A percentile compares a stretch with the other conserved stretches of the same genome.
phyloP scores from a whole-genome alignment of 2,329 filamentous ascomycete genomes.

The Cladophialophora immunda region DNA sequence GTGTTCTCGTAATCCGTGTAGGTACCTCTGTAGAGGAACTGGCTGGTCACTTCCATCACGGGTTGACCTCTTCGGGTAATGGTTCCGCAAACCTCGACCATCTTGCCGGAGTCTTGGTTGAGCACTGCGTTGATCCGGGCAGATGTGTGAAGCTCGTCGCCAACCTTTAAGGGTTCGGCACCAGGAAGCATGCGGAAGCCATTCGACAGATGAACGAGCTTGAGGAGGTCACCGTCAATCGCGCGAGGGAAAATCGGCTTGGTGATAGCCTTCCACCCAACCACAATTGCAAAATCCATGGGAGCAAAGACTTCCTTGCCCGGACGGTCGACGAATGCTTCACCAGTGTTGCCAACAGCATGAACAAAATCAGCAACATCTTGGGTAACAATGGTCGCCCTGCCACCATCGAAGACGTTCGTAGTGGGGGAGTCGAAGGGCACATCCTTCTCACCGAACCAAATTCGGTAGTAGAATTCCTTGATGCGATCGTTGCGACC shows the following conservation, averaged over 20 bases:
- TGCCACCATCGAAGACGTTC: slow-evolving; percentile 88
- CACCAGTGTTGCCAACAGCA: slow-evolving; percentile 95
- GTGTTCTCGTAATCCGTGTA: slow-evolving; percentile 98
- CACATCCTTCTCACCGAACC: slow-evolving; percentile 88
- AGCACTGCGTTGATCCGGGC: slow-evolving; percentile 97
- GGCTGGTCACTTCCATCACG: slow-evolving; percentile 98
- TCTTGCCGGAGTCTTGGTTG: slow-evolving; percentile 98
- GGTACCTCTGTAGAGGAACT: slow-evolving; percentile 93
- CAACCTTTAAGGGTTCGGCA: slow-evolving; percentile 93
- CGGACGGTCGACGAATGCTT: slow-evolving; percentile 94
- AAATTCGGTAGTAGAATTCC: slow-evolving; percentile 98
- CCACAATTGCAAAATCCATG: slow-evolving; percentile 99
- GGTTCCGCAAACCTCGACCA: slow-evolving; percentile 99
- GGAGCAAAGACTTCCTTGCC: slow-evolving; percentile 94
- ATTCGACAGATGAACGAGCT: slow-evolving; percentile 96
- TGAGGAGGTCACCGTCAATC: slow-evolving; percentile 94
- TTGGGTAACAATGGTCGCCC: slow-evolving; percentile 84
- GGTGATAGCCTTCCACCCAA: slow-evolving; percentile 98
- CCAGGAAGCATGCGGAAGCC: slow-evolving; percentile 98
- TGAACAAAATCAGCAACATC: slow-evolving; percentile 99
- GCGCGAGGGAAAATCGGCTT: slow-evolving; percentile 98
- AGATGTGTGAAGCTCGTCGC: slow-evolving; percentile 88
- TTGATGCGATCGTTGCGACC: slow-evolving; percentile 97
- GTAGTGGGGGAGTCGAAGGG: slow-evolving; percentile 87
- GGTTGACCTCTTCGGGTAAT: slow-evolving; percentile 83